Conservation (phyloP, 345 rosid genomes). For the Carallia brachiata region DNA sequence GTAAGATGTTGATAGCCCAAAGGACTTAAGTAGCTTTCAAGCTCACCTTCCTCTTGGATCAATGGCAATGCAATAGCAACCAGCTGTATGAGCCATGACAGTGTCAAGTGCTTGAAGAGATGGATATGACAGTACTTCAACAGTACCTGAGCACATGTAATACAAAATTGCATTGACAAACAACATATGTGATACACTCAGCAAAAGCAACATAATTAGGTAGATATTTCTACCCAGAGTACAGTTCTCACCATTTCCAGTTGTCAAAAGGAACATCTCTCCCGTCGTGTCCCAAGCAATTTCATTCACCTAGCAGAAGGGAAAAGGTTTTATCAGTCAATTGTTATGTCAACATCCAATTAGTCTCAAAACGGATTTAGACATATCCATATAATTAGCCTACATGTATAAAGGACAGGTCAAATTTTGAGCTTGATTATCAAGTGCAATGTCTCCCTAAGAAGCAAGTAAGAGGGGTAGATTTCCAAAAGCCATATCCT, state of each 20-base stretch:
- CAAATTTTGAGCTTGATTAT: neutral
- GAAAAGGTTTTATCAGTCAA: neutral
- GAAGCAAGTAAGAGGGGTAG: neutral
- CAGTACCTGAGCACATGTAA: slow-evolving; percentile 62
- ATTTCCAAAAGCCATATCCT: neutral
- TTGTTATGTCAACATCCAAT: neutral
- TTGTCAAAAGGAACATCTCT: slow-evolving; percentile 90
- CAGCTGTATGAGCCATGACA: slow-evolving; percentile 93
- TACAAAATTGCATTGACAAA: neutral
- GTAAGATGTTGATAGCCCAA: neutral
- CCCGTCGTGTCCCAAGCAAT: slow-evolving; percentile 98
- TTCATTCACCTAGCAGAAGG: slow-evolving; percentile 75
- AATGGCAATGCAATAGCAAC: slow-evolving; percentile 96
- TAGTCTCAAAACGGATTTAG: neutral
- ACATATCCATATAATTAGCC: neutral
- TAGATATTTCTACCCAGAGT: neutral
- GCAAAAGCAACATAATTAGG: neutral
- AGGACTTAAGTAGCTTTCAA: slow-evolving; percentile 12
- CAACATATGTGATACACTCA: neutral
- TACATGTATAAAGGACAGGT: neutral
- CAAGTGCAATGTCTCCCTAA: neutral
- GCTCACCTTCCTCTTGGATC: slow-evolving; percentile 89
- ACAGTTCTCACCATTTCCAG: slow-evolving; percentile 75
- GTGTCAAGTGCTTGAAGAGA: slow-evolving; percentile 77
- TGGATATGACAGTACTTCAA: slow-evolving; percentile 84